These are phyloP conservation scores for Venturia pyrina DNA, from an alignment of 2,329 filamentous ascomycete genomes.

Conservation along the genomic window DNA sequence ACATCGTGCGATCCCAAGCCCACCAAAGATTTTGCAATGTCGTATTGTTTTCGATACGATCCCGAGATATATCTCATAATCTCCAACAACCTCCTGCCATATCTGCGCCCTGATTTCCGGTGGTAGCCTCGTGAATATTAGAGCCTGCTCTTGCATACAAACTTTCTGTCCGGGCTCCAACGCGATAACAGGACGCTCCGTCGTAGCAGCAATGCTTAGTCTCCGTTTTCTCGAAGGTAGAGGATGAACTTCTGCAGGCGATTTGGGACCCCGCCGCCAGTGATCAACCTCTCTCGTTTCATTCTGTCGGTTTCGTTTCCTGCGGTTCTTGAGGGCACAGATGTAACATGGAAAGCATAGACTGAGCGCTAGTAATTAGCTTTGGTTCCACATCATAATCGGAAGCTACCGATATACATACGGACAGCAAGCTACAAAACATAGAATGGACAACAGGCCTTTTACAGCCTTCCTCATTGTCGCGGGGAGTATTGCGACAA, in stretches of 20 bases:
- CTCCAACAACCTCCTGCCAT: slow-evolving; percentile 7
- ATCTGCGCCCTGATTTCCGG: slow-evolving; percentile 7
- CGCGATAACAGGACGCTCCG: not conserved
- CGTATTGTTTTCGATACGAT: not conserved
- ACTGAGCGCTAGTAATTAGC: not conserved
- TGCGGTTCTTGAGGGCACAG: slow-evolving; percentile 7
- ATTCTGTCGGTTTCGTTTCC: not conserved
- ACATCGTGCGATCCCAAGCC: not conserved
- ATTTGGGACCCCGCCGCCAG: not conserved
- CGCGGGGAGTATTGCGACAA: not conserved
- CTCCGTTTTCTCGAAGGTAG: not conserved
- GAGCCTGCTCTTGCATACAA: slow-evolving; percentile 3
- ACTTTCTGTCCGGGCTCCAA: not conserved
- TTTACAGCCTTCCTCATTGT: slow-evolving; percentile 6
- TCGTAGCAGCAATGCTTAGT: not conserved
- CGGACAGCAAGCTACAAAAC: slow-evolving; percentile 6
- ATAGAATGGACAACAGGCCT: not conserved
- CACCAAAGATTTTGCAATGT: slow-evolving; percentile 10
- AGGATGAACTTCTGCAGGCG: slow-evolving; percentile 8
- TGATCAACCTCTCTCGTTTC: not conserved
- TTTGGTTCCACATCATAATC: not conserved
- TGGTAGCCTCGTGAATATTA: slow-evolving; percentile 9
- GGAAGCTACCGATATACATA: not conserved
- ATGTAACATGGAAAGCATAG: slow-evolving; percentile 12
- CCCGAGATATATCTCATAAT: slow-evolving; percentile 7